Conservation (phyloP, 805 yeast species). For the Ogataea zsoltii region DNA sequence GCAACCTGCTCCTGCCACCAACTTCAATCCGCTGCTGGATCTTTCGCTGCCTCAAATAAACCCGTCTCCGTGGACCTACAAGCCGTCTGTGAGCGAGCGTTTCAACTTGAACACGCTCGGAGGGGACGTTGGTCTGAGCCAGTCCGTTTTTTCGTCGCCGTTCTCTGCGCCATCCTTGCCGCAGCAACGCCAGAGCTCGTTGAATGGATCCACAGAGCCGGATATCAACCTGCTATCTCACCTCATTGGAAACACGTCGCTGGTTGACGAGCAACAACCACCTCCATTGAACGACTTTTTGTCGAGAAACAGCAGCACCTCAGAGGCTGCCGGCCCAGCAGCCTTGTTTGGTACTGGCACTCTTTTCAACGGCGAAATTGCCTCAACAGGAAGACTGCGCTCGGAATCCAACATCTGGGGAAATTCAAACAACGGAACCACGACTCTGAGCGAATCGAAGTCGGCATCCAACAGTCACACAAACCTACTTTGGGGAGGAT, state of each 20-base stretch:
- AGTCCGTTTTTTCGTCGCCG: conserved; percentile 5
- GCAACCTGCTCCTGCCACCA: background rate
- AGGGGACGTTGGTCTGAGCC: conserved; percentile 8
- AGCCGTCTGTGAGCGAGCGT: conserved; percentile 1
- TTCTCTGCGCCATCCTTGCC: conserved; percentile 11
- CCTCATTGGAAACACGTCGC: conserved; percentile 13
- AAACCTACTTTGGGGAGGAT: conserved; percentile 27
- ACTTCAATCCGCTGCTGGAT: conserved; percentile 16
- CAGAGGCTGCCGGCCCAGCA: conserved; percentile 9
- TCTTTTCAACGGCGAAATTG: conserved; percentile 12
- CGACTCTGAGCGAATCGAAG: conserved; percentile 1
- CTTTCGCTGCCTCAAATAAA: conserved; percentile 11
- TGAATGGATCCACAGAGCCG: conserved; percentile 32
- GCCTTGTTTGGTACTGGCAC: conserved; percentile 2
- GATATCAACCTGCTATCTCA: conserved; percentile 38
- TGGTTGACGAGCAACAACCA: conserved; percentile 3
- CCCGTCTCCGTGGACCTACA: conserved; percentile 4
- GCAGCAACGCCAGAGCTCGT: conserved; percentile 8
- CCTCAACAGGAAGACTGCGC: background rate
- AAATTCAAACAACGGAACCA: conserved; percentile 1
- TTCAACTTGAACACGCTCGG: background rate
- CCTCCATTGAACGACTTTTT: conserved; percentile 10
- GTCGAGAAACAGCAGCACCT: conserved; percentile 15
- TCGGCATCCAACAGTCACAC: conserved; percentile 15
- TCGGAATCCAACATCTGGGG: conserved; percentile 17